phyloP scores from a whole-genome alignment of 2,329 filamentous ascomycete genomes.

The Fusarium oligoseptatum region DNA sequence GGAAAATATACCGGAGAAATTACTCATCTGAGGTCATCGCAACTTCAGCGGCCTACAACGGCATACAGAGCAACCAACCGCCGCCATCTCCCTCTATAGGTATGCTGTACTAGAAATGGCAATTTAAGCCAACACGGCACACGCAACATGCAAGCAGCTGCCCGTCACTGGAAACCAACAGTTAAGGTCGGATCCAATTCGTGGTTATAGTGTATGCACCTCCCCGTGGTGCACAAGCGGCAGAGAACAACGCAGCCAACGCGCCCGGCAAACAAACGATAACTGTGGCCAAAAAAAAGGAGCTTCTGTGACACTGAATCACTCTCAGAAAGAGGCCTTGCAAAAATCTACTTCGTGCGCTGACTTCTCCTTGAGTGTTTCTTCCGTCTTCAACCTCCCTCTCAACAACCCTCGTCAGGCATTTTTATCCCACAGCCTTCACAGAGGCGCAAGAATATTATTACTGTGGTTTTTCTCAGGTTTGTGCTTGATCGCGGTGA shows the following conservation, averaged over 20 bases:
- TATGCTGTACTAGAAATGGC: background rate
- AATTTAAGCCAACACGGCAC: background rate
- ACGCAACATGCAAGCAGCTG: background rate
- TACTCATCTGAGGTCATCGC: background rate
- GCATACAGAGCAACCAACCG: background rate
- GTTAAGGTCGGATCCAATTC: background rate
- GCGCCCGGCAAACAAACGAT: background rate
- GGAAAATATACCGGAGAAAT: background rate
- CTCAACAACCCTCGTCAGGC: background rate
- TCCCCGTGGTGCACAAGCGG: background rate
- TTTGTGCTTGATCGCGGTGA: background rate
- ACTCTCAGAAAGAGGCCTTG: constrained; percentile 4
- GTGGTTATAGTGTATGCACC: background rate
- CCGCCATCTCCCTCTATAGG: background rate
- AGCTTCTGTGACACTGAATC: constrained; percentile 21
- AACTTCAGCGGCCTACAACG: no score
- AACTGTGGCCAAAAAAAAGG: background rate
- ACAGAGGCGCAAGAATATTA: background rate
- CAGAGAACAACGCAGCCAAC: constrained; percentile 1
- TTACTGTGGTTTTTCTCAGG: background rate
- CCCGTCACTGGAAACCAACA: background rate
- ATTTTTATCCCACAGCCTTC: background rate
- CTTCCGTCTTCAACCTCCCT: constrained; percentile 6
- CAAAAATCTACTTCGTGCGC: background rate
- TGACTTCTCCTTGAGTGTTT: background rate